A percentile compares a stretch with the other conserved stretches of the same genome.
Evolutionary conservation across 345 rosid species (phyloP).

Genomic region (Raphanus sativus): DNA sequence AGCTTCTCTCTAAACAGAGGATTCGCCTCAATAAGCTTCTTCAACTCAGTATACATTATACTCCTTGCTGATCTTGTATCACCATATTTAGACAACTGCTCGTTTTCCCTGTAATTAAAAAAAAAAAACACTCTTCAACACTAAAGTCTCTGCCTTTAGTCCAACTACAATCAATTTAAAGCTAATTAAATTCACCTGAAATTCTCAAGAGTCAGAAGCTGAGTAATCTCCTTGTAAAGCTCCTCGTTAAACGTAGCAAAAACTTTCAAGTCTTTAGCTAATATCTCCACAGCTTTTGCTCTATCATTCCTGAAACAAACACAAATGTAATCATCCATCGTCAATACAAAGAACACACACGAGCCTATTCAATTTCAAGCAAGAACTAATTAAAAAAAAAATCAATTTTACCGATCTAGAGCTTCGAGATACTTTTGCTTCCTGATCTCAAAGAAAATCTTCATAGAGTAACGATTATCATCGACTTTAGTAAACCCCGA

Average conservation of each 20-base stretch:
- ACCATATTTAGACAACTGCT: conserved; percentile 88
- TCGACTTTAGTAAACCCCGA: background rate
- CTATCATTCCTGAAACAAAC: background rate
- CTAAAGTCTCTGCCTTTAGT: background rate
- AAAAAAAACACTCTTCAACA: background rate
- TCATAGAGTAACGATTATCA: conserved; percentile 41
- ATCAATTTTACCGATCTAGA: background rate
- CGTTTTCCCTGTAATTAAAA: conserved; percentile 62
- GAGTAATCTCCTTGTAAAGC: conserved; percentile 87
- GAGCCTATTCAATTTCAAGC: background rate
- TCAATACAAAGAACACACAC: background rate
- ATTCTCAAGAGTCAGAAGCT: conserved; percentile 73
- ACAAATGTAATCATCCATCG: too few species aligned
- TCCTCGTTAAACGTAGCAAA: conserved; percentile 48
- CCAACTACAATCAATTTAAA: background rate
- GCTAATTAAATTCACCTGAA: conserved; percentile 48
- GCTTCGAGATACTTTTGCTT: too few species aligned
- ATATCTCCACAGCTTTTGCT: background rate
- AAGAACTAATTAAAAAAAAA: too few species aligned
- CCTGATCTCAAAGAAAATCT: background rate
- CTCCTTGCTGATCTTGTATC: conserved; percentile 88
- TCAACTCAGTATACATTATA: conserved; percentile 82
- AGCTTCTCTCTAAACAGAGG: conserved; percentile 91
- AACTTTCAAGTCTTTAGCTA: background rate
- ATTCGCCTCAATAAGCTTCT: conserved; percentile 84